Conservation (phyloP, 148 eudicot genomes). For the Camellia sinensis region DNA sequence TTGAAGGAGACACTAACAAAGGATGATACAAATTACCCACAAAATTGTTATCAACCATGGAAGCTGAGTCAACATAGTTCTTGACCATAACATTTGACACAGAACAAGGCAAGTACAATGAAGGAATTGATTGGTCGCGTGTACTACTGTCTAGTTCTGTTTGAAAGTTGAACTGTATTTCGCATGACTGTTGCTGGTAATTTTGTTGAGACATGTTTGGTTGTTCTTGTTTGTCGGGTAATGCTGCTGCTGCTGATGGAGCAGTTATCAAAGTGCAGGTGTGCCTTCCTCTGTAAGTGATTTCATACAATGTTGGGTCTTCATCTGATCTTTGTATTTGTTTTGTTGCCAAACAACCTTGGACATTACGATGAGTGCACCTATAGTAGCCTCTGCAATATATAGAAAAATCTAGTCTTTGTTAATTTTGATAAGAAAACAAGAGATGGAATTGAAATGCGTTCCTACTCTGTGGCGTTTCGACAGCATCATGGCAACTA, state of each 20-base stretch:
- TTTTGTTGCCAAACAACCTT: conserved; percentile 53
- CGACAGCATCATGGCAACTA: no score
- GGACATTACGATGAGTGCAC: conserved; percentile 39
- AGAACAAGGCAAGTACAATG: conserved; percentile 21
- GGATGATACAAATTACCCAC: conserved; percentile 7
- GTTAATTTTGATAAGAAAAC: no score
- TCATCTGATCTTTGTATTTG: conserved; percentile 53
- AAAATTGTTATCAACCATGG: conserved; percentile 2
- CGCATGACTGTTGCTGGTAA: conserved; percentile 15
- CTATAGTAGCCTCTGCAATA: conserved; percentile 48
- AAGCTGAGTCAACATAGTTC: background rate
- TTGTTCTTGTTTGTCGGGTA: conserved; percentile 6
- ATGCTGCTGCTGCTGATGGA: background rate
- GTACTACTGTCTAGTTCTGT: conserved; percentile 12
- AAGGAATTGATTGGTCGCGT: conserved; percentile 1
- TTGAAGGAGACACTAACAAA: conserved; percentile 14
- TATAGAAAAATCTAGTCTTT: no score
- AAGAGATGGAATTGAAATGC: no score
- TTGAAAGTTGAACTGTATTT: conserved; percentile 24
- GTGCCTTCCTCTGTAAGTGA: conserved; percentile 48
- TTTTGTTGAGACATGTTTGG: conserved; percentile 6
- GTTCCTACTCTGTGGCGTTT: no score
- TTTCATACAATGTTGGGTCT: conserved; percentile 32
- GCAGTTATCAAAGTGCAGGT: conserved; percentile 26
- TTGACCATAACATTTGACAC: conserved; percentile 11